Base-by-base conservation (phyloP, 164 flowering plant species). In the Tetracentron sinense region DNA sequence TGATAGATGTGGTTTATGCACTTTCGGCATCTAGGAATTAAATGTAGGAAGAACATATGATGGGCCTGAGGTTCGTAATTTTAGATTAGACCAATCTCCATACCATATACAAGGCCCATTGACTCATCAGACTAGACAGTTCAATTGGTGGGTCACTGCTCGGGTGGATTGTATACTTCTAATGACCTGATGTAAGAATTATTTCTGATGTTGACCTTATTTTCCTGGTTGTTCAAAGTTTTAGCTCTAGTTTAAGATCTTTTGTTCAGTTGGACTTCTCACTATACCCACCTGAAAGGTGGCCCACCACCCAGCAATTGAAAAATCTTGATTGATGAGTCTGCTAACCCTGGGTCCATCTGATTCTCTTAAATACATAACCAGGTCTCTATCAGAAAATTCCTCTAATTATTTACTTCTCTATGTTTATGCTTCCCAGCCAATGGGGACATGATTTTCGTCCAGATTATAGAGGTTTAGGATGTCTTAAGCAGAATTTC, bases 391-490 rank as follows among this genome's bases (percentile, higher is more conserved):
- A 0, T 3, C 16, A 23, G 26, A 49, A 21, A 47, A 14, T 25
- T 22, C 3, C 12, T 14, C 26, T 38, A 6, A 6, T 64, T 46
- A 25, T 55, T 56, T 26, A 23, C 33, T 59, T 56, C 35, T 48
- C 48, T 49, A 22, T 50, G 4, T 5, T 68, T 49, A 1, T 61
- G 35, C 42, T 70, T 65, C 29, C 61, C 88, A 94, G 99, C 77
- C 97, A 94, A 69, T 94, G 99, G 99, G 97, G 99, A 35, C 96
- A 94, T 80, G 99, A 94, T 79, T 94, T 94, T 60, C 97, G 96
- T 63, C 99, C 99, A 62, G 99, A 91, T 67, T 91, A 94, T 67
- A 79, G 93, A 71, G 84, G 68, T 48, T 64, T 94, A 53, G 90
- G 99, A 74, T 86, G 93, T 62, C 96, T 94, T 29, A 94, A 91